phyloP scores from a whole-genome alignment of 2,329 filamentous ascomycete genomes.

The Seiridium unicorne region DNA sequence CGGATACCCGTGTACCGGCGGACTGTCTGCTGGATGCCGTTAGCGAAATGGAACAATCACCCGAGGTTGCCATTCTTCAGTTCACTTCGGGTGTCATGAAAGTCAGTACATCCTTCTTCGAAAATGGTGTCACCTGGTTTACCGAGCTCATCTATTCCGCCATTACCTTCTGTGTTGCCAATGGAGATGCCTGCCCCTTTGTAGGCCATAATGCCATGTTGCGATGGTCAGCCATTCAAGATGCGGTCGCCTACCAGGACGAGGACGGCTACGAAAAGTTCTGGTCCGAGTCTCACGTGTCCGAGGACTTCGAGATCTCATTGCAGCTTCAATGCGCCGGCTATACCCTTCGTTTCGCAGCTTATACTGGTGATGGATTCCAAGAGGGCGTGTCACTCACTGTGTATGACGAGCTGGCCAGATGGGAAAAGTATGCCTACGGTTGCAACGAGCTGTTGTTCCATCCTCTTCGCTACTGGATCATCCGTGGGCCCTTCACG shows the following conservation, averaged over 20 bases:
- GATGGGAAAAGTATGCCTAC: conserved; percentile 87
- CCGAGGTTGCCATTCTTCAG: conserved; percentile 76
- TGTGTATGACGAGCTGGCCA: conserved; percentile 79
- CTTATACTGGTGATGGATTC: conserved; percentile 74
- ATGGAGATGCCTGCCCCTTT: conserved; percentile 75
- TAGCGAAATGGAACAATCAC: conserved; percentile 78
- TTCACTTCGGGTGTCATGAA: conserved; percentile 79
- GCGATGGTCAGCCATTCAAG: conserved; percentile 73
- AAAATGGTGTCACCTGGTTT: conserved; percentile 65
- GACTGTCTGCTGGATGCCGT: conserved; percentile 79
- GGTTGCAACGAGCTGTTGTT: conserved; percentile 82
- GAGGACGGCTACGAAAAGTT: conserved; percentile 74
- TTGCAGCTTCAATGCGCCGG: conserved; percentile 71
- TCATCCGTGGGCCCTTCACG: conserved; percentile 73
- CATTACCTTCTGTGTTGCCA: conserved; percentile 74
- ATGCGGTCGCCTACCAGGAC: conserved; percentile 64
- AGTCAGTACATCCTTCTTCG: conserved; percentile 71
- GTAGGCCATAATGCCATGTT: conserved; percentile 80
- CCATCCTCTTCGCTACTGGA: conserved; percentile 73
- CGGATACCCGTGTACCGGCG: conserved; percentile 73
- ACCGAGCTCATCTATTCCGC: conserved; percentile 75
- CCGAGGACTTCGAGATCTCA: conserved; percentile 81
- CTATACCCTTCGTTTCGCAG: conserved; percentile 70
- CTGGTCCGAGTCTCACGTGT: conserved; percentile 79
- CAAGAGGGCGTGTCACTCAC: conserved; percentile 82